Evolutionary conservation across 352 stramenopile genomes (phyloP), one percentile per base, ranked within the genome.

Genomic region (Halophytophthora polymorphica): DNA sequence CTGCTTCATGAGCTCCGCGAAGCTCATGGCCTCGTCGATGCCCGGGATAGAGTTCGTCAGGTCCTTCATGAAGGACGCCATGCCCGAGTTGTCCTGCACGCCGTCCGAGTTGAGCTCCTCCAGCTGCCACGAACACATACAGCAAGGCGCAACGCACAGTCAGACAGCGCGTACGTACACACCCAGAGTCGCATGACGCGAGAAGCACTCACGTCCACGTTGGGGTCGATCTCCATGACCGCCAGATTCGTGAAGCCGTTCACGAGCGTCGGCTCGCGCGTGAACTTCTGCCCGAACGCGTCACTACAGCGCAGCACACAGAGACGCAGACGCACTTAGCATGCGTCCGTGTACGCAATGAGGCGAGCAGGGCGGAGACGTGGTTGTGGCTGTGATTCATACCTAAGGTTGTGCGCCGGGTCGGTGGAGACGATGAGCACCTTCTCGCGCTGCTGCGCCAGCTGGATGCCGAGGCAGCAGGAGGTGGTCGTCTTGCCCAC

Each of bases 201-300:
- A 45, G n/a, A 11, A 14, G 6, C 12, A 71, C 63, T 43, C 64
- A 93, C 83, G 42, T 94, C 84, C 34, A 93, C 83, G 48, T 85
- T 93, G 18, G 88, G 90, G 59, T 99, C 96, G 65, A 99, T 98
- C 77, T 99, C 97, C 96, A 99, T 99, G 56, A 97, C 97, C 31
- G 84, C 97, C 8, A 99, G 82, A 64, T 99, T 99, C 31, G 88
- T 84, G 63, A 99, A 99, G 14, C 97, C 97, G 52, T 99, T 90
- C 49, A 99, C 97, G 10, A 94, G 83, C 28, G 93, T 98, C 15
- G 97, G 97, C 65, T 99, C 94, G 29, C 95, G 88, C 40, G 93
- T 98, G 69, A 99, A 99, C 72, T 99, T 99, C 69, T 99, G 96
- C 6, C 94, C 97, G 76, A 99, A 99, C 15, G 97, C 97, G 71